Base-by-base conservation (phyloP, 768 basidiomycete genomes). In the Suillus alpinus region DNA sequence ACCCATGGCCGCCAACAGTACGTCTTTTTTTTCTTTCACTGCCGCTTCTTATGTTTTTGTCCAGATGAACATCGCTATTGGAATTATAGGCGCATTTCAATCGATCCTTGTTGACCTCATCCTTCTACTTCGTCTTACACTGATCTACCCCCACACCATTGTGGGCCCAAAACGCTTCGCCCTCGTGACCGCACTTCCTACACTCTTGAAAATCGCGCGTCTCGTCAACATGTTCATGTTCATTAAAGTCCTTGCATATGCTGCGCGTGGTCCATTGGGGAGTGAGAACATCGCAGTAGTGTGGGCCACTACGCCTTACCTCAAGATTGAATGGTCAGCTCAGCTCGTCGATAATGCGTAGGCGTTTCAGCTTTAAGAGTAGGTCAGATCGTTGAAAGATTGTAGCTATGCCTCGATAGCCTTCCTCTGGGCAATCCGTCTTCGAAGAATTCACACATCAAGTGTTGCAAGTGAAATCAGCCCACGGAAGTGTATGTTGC, bases 81-180 rank as follows among this genome's bases (percentile, higher is more conserved):
- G 65, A 58, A 65, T 68, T 8, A 44, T 62, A 0, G 47, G 77
- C 47, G 60, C 66, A 14, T 63, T 70, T 7, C 61, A 71, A 50
- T 69, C 73, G 0, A 76, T 77, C 18, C 55, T 76, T n/a, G 49
- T 50, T 32, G 78, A 80, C 60, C 71, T 69, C 13, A 73, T 80
- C 41, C 73, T 80, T 9, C 44, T 77, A n/a, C 65, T 78, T 55
- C 71, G 78, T 0, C 68, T 80, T 12, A 58, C 71, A 31, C 73
- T 74, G 3, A 72, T 80, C 7, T 78, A 72, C 58, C 76, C 77
- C 0, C 63, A 66, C 1, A 57, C 56, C 4, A 41, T 56, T 3
- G 69, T 71, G 0, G 59, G 69, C 2, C 60, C 32, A 44, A 50
- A 39, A 9, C 64, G 46, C 0, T 46, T 69, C 7, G 26, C 67